Evolutionary conservation across 495 filamentous ascomycete species (phyloP).

Genomic region (Hypoxylon lienhwacheense): DNA sequence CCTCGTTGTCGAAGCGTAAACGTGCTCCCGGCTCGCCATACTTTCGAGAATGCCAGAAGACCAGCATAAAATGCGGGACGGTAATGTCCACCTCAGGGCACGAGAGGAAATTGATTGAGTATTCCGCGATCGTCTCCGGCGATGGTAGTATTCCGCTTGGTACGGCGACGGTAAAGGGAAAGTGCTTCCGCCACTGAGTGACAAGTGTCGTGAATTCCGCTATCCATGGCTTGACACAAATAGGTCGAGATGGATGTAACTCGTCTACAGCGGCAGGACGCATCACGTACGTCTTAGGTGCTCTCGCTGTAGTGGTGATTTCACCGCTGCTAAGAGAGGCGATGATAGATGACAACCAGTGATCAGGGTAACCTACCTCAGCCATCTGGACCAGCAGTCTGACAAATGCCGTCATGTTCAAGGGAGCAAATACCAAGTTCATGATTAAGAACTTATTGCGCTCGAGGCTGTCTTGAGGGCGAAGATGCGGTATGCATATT

Average conservation of each 20-base stretch:
- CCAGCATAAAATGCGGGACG: constrained; percentile 34
- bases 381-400: constrained; percentile 36
- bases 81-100: neutral
- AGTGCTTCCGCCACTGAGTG: constrained; percentile 34
- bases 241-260: constrained; percentile 13
- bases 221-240: constrained; percentile 35
- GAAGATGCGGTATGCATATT: constrained; percentile 36
- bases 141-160: constrained; percentile 23
- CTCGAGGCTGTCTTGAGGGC: constrained; percentile 1
- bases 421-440: constrained; percentile 27
- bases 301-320: constrained; percentile 36
- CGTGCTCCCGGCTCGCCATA: constrained; percentile 8
- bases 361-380: constrained; percentile 42
- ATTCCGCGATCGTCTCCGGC: constrained; percentile 34
- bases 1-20: constrained; percentile 24
- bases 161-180: constrained; percentile 37
- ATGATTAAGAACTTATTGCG: no score
- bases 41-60: constrained; percentile 35
- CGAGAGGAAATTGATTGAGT: constrained; percentile 23
- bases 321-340: constrained; percentile 29
- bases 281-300: constrained; percentile 24
- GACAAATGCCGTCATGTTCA: constrained; percentile 39
- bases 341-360: constrained; percentile 41
- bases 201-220: constrained; percentile 40
- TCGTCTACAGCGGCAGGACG: constrained; percentile 15